Percentiles rank a stretch among this genome's conserved stretches.
Evolutionary conservation across 176 grass and related monocot species (phyloP).

Genomic region (Oryza longistaminata): DNA sequence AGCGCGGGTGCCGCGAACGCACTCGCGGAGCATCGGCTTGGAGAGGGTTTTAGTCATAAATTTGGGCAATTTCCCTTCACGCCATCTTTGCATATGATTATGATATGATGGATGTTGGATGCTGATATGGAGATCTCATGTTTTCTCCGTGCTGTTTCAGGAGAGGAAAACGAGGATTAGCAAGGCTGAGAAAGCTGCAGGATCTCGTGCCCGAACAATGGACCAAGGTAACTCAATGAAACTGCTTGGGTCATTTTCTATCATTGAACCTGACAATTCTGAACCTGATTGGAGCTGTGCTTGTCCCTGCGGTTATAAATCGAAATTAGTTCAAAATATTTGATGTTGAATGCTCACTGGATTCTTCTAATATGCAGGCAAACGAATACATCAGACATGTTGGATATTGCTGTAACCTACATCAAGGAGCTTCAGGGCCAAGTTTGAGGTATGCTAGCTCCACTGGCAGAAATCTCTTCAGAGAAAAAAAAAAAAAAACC

Average conservation of each 20-base stretch:
- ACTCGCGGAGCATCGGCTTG: conserved; percentile 88
- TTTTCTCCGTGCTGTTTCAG: conserved; percentile 39
- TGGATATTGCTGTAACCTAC: conserved; percentile 87
- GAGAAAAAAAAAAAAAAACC: not conserved
- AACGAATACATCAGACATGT: conserved; percentile 96
- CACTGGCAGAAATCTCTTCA: not conserved
- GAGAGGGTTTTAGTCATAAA: conserved; percentile 70
- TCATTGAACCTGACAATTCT: not conserved
- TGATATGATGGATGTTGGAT: conserved; percentile 4
- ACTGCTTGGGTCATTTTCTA: not conserved
- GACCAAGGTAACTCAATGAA: conserved; percentile 73
- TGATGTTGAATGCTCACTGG: conserved; percentile 9
- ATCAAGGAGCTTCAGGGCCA: conserved; percentile 87
- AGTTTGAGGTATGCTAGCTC: conserved; percentile 65
- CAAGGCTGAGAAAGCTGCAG: conserved; percentile 82
- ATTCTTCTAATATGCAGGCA: conserved; percentile 59
- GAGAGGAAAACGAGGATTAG: conserved; percentile 97
- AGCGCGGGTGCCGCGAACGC: conserved; percentile 93
- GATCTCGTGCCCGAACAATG: conserved; percentile 97
- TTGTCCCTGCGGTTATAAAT: not conserved
- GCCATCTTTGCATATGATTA: not conserved
- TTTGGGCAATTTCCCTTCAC: not conserved
- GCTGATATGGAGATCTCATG: not conserved
- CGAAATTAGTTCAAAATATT: not conserved
- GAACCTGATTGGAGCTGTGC: not conserved